These are phyloP conservation scores for Colletotrichum filicis DNA, from an alignment of 2,329 filamentous ascomycete genomes.

Conservation along the genomic window DNA sequence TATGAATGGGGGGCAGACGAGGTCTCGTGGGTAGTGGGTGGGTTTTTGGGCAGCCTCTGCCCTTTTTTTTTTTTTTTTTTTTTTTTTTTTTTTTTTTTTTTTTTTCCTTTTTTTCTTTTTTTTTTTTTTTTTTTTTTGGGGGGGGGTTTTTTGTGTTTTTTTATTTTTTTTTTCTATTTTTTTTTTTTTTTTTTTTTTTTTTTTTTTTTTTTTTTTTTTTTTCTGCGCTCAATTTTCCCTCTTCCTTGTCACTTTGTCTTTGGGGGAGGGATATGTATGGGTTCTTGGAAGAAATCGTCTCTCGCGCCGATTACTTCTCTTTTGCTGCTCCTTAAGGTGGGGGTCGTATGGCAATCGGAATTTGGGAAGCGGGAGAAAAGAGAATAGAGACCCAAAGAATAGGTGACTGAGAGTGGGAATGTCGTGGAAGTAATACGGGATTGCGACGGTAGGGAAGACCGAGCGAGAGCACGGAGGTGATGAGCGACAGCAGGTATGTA, in stretches of 20 bases:
- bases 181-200: background rate
- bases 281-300: background rate
- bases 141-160: no score
- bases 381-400: constrained; percentile 29
- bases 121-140: background rate
- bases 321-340: constrained; percentile 25
- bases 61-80: background rate
- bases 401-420: constrained; percentile 28
- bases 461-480: background rate
- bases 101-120: background rate
- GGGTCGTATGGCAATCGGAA: constrained; percentile 31
- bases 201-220: background rate
- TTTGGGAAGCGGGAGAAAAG: constrained; percentile 31
- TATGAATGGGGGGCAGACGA: constrained; percentile 2
- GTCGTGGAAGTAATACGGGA: constrained; percentile 34
- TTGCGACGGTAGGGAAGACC: constrained; percentile 17
- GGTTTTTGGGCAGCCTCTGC: constrained; percentile 39
- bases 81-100: background rate
- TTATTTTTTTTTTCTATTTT: background rate
- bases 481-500: no score
- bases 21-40: constrained; percentile 30
- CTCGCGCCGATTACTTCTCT: constrained; percentile 13
- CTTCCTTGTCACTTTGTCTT: constrained; percentile 4
- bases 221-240: background rate
- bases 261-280: no score